Conservation (phyloP, 176 grass and related monocot genomes). For the Carex scoparia region DNA sequence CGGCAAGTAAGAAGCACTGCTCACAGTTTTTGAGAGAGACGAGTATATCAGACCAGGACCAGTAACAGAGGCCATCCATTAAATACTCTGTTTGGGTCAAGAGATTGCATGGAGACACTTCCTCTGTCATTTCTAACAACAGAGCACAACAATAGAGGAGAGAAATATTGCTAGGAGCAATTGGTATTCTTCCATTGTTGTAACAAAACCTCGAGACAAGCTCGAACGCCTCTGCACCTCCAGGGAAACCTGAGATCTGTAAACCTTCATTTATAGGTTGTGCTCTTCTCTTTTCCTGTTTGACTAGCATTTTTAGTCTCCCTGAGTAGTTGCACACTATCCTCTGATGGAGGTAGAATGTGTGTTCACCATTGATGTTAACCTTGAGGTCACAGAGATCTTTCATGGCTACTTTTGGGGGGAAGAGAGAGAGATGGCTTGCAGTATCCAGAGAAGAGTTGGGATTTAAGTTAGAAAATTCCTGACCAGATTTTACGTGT, state of each 20-base stretch:
- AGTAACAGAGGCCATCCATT: conserved; percentile 60
- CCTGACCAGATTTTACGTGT: neutral
- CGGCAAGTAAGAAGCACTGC: conserved; percentile 28
- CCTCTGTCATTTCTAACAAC: conserved; percentile 83
- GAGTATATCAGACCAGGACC: conserved; percentile 72
- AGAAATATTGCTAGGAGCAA: conserved; percentile 55
- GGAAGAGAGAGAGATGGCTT: neutral
- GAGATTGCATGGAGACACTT: conserved; percentile 65
- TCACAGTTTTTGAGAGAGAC: conserved; percentile 57
- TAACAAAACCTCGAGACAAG: conserved; percentile 78
- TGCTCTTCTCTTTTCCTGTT: conserved; percentile 38
- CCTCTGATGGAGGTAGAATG: conserved; percentile 83
- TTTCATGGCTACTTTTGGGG: conserved; percentile 45
- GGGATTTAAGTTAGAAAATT: neutral
- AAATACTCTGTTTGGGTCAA: conserved; percentile 53
- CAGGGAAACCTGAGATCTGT: conserved; percentile 57
- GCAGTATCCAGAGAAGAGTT: neutral
- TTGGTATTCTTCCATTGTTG: conserved; percentile 49
- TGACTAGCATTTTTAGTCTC: conserved; percentile 49
- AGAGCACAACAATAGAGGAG: conserved; percentile 58
- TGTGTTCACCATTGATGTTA: conserved; percentile 76
- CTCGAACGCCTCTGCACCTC: conserved; percentile 70
- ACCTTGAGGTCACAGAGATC: conserved; percentile 85
- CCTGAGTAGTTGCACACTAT: conserved; percentile 73
- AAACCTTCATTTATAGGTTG: neutral